Base-by-base conservation (phyloP, 192 early-diverging fungal species). In the Thamnidium elegans region DNA sequence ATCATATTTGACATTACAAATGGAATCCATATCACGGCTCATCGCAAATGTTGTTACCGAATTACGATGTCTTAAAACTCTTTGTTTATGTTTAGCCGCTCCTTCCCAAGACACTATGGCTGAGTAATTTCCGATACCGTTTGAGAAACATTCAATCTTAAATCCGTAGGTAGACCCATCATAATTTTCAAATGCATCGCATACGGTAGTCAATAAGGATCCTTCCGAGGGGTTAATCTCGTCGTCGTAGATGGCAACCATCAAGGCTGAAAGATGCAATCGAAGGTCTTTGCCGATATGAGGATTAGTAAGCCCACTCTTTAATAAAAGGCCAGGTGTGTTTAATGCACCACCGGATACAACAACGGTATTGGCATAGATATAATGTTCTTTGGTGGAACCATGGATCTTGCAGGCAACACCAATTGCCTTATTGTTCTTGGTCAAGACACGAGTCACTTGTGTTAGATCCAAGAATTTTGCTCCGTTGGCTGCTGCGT, bases 121-220 rank as follows among this genome's bases (percentile, higher is more conserved):
- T 3, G 78, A 44, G 58, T 81, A 77, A 6, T 78, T 19, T 8
- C 68, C 79, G 1, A 87, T 84, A 63, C 86, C 86, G 42, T 80
- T 62, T 20, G 71, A 62, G 17, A 77, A 73, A 15, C 84, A 79
- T 55, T 91, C 88, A 20, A 92, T 67, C 62, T 80, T 80, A 59
- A 79, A 76, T 6, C 91, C 91, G 62, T 87, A 89, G 23, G 84
- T 73, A 15, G 78, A 43, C 8, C 87, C 86, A 60, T 87, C 81
- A 0, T 70, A 61, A 52, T 90, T 80, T 39, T 85, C 84, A 1
- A 69, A 74, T 1, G 77, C 79, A 10, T 72, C 76, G 30, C 73
- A 66, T 15, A 91, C 73, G n/a, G 86, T 76, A 5, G 87, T 90
- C 83, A 91, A 85, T 43, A 88, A 85, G 7, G 84, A 74, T 7